Evolutionary conservation across 2,329 filamentous ascomycete genomes (phyloP).

Genomic region (Daldinia sp.): DNA sequence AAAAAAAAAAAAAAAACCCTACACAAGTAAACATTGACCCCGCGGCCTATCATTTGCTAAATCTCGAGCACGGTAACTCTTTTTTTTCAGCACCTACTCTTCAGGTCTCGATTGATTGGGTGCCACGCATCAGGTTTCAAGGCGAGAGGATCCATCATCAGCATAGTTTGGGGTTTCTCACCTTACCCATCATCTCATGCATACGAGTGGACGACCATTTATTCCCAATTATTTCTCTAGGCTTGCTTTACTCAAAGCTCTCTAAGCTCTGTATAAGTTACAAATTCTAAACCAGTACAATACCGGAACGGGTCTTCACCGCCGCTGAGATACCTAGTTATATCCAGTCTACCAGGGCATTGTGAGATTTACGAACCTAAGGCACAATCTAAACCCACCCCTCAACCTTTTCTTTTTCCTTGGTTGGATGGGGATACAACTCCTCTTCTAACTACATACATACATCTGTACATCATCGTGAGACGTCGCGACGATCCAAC

Average conservation of each 20-base stretch:
- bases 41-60: constrained; percentile 35
- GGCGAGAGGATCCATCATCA: constrained; percentile 35
- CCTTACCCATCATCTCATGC: constrained; percentile 34
- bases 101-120: constrained; percentile 30
- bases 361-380: constrained; percentile 30
- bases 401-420: background rate
- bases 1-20: too few species aligned
- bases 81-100: constrained; percentile 10
- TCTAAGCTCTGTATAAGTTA: too few species aligned
- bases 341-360: constrained; percentile 3
- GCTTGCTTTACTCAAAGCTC: background rate
- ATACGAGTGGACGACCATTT: constrained; percentile 23
- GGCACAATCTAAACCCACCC: constrained; percentile 21
- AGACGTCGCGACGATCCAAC: constrained; percentile 33
- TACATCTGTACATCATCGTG: constrained; percentile 28
- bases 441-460: constrained; percentile 29
- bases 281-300: too few species aligned
- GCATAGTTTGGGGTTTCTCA: constrained; percentile 32
- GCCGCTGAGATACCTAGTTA: constrained; percentile 17
- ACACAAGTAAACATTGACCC: constrained; percentile 17
- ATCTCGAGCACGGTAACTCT: constrained; percentile 18
- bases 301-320: constrained; percentile 22
- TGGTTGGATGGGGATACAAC: constrained; percentile 21
- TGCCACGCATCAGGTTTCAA: constrained; percentile 31
- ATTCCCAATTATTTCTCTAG: constrained; percentile 7